A percentile compares a stretch with the other conserved stretches of the same genome.
These are phyloP conservation scores for Aspergillus floridensis DNA, from an alignment of 2,329 filamentous ascomycete genomes.

Conservation along the genomic window DNA sequence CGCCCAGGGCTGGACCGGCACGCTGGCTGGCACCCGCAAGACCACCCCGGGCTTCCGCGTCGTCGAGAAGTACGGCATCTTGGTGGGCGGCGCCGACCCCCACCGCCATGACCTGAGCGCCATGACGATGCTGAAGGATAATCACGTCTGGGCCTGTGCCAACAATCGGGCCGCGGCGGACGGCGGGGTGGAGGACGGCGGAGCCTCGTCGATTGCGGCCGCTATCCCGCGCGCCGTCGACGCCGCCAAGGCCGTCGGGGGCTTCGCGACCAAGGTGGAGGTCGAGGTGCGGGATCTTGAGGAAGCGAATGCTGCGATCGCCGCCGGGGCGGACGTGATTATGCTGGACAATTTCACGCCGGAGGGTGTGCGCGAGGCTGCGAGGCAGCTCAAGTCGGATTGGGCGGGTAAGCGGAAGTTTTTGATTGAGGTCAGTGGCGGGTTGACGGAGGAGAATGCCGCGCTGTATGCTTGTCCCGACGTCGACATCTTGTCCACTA, in stretches of 20 bases:
- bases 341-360: constrained; percentile 96
- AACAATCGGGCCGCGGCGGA: constrained; percentile 31
- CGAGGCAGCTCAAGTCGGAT: constrained; percentile 70
- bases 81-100: constrained; percentile 86
- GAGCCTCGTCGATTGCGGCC: constrained; percentile 39
- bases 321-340: constrained; percentile 86
- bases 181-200: constrained; percentile 15
- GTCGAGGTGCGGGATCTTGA: constrained; percentile 88
- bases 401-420: constrained; percentile 76
- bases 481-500: constrained; percentile 93
- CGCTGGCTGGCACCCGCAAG: constrained; percentile 91
- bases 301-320: constrained; percentile 88
- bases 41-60: constrained; percentile 93
- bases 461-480: constrained; percentile 69
- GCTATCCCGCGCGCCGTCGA: constrained; percentile 82
- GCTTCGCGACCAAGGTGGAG: constrained; percentile 91
- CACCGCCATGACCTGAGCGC: constrained; percentile 87
- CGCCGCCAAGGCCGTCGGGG: constrained; percentile 78
- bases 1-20: constrained; percentile 70
- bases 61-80: constrained; percentile 97
- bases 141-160: constrained; percentile 89
- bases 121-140: constrained; percentile 99
- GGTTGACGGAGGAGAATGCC: constrained; percentile 81
- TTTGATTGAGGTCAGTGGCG: constrained; percentile 88
- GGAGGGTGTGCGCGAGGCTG: constrained; percentile 72